Base-by-base conservation (phyloP, 2,329 filamentous ascomycete species). In the Colletotrichum chlorophyti region DNA sequence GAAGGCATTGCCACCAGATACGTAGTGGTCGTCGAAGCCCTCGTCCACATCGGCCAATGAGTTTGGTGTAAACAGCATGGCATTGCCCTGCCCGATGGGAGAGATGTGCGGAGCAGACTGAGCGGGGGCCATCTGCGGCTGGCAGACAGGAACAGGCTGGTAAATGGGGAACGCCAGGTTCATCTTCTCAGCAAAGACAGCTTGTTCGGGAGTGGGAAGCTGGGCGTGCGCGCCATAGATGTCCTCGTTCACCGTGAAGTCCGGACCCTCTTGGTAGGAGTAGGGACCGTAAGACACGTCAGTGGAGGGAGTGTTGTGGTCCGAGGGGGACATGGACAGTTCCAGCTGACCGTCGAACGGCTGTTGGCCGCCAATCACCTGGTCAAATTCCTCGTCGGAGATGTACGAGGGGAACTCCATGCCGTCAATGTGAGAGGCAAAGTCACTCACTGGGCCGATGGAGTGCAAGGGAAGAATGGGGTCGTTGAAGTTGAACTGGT, bases 11-110 rank as follows among this genome's bases (percentile, higher is more conserved):
- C 70, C 75, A n/a, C 70, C 74, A 27, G 75, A 73, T 24, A 69
- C 66, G 4, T 74, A 68, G 31, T 75, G 76, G 26, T 88, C 86
- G 35, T 84, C 83, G 64, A 86, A 90, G 34, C 81, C 83, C 66
- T 91, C 88, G 60, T 92, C 89, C 23, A 86, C 79, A 21, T 85
- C 82, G 15, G 77, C 76, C 59, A 86, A 72, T 0, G 87, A 87
- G 37, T 81, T 80, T 43, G 89, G 86, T 9, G 89, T 89, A 72
- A 82, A 89, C 27, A 91, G 80, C 76, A 91, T 90, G 2, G 86
- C 76, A 59, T 89, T 87, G 31, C 83, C 81, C 65, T 91, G 88
- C 5, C 87, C 89, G 51, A 81, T 79, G 8, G 89, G 88, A 4
- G 89, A 92, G 61, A 91, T 82, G 60, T 91, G 87, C 23, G 79